Base-by-base conservation (phyloP, 1,284 basidiomycete species). In the Rhodotorula sp. region DNA sequence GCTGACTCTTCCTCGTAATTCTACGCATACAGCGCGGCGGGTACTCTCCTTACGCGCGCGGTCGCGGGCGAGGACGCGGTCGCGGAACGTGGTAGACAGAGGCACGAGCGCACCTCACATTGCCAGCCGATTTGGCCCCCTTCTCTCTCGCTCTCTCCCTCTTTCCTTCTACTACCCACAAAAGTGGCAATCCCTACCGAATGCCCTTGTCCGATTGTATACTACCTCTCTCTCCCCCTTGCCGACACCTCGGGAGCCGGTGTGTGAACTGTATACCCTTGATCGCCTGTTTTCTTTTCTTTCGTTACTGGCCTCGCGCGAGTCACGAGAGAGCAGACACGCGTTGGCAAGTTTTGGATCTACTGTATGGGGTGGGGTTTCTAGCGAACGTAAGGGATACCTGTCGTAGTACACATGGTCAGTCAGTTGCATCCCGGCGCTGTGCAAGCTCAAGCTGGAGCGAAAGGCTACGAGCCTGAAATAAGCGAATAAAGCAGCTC, bases 31-130 rank as follows among this genome's bases (percentile, higher is more conserved):
- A 73, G 72, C 49, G 62, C 63, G 65, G 65, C n/a, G 72, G 72
- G 30, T 74, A 56, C 70, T 67, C 64, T 15, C 72, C 72, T 1
- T 74, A 74, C 57, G 37, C 62, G 1, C 65, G 72, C 26, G 69
- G 67, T 4, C 63, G 72, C 4, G 72, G 72, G 29, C 64, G 72
- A 5, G 69, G 70, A 22, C 59, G 69, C 29, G 69, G 69, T 24
- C 54, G 66, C 15, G 66, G 66, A 20, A 53, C 51, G 3, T 67
- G n/a, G 33, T 60, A 56, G 22, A 45, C 59, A 30, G 42, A n/a
- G 37, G n/a, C n/a, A n/a, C n/a, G n/a, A n/a, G n/a, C n/a, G n/a
- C n/a, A n/a, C n/a, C n/a, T n/a, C n/a, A n/a, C n/a, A n/a, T n/a
- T n/a, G n/a, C n/a, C n/a, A n/a, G n/a, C n/a, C n/a, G n/a, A n/a